phyloP scores from a whole-genome alignment of 129 eudicot genomes.

The Flaveria sonorensis region DNA sequence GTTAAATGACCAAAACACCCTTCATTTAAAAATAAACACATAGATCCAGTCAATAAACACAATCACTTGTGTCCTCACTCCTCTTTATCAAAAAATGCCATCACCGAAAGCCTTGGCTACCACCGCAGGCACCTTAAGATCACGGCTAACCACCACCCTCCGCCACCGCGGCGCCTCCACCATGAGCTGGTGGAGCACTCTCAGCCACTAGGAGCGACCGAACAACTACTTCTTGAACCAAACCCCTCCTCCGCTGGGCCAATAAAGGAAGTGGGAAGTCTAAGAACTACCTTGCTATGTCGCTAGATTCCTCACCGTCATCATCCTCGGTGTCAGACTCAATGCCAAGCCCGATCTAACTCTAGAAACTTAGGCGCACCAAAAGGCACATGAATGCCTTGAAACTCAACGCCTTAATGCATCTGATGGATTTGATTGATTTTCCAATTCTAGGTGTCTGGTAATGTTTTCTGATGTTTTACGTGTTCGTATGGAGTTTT shows the following conservation, averaged over 20 bases:
- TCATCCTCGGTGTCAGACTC: constrained; percentile 82
- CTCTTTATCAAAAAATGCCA: constrained; percentile 47
- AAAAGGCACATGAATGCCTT: too few species aligned
- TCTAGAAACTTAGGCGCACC: too few species aligned
- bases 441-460: too few species aligned
- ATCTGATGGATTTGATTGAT: too few species aligned
- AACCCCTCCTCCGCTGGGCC: constrained; percentile 69
- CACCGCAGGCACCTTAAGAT: constrained; percentile 56
- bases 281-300: constrained; percentile 84
- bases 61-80: too few species aligned
- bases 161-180: constrained; percentile 57
- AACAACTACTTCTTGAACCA: constrained; percentile 78
- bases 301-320: constrained; percentile 74
- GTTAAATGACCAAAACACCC: too few species aligned
- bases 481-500: too few species aligned
- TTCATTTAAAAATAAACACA: too few species aligned
- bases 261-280: constrained; percentile 79
- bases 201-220: constrained; percentile 85
- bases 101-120: constrained; percentile 47
- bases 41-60: too few species aligned
- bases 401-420: too few species aligned
- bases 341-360: constrained; percentile 76
- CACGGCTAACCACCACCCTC: constrained; percentile 49
- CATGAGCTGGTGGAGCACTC: constrained; percentile 64
- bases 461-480: too few species aligned